Evolutionary conservation across 345 rosid species (phyloP).

Genomic region (Linum usitatissimum): DNA sequence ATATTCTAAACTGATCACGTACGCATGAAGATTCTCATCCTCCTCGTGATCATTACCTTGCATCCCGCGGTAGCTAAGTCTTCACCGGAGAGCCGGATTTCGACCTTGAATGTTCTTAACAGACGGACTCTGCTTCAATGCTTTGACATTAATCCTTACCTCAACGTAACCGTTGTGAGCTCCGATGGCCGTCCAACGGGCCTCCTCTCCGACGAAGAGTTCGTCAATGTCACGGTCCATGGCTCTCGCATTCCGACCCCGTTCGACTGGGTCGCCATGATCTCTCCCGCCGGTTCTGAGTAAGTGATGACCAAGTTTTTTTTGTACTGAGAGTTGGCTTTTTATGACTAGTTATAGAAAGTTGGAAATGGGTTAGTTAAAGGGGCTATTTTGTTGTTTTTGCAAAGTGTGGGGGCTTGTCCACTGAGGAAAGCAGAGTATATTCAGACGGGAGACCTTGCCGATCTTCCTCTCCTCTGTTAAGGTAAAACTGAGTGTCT

Average conservation of each 20-base stretch:
- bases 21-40: too few relatives aligned
- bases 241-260: conserved; percentile 33
- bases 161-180: conserved; percentile 19
- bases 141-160: conserved; percentile 15
- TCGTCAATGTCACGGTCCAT: conserved; percentile 30
- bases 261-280: conserved; percentile 60
- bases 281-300: conserved; percentile 44
- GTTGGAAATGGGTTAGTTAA: too few relatives aligned
- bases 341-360: too few relatives aligned
- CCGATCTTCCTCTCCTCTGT: neutral
- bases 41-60: too few relatives aligned
- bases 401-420: too few relatives aligned
- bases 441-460: neutral
- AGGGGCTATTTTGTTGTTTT: too few relatives aligned
- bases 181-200: neutral
- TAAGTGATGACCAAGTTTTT: conserved; percentile 10
- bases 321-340: neutral
- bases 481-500: neutral
- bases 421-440: too few relatives aligned
- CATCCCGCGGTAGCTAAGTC: too few relatives aligned
- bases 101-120: conserved; percentile 42
- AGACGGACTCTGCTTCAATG: conserved; percentile 29
- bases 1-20: too few relatives aligned
- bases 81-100: conserved; percentile 8
- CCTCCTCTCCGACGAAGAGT: conserved; percentile 29